Evolutionary conservation across 495 filamentous ascomycete species (phyloP), one percentile per base, ranked within the genome.

Genomic region (Tuber magnatum): DNA sequence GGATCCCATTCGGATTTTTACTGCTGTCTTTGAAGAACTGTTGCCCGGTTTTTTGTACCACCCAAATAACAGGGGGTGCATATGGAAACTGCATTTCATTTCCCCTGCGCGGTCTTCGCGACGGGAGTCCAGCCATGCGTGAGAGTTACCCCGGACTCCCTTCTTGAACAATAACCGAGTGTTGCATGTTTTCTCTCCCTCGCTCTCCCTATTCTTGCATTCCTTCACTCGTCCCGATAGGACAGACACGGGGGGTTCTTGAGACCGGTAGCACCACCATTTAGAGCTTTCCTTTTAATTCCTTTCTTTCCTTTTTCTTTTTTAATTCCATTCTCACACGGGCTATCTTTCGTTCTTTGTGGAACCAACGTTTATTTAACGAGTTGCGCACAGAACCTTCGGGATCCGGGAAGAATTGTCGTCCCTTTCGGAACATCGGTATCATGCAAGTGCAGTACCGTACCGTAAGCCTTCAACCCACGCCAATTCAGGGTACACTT

Each of bases 81-180:
- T 77, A 77, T 75, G 73, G 70, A 69, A 65, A 72, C 73, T 70
- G 76, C 76, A 73, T 73, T 76, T 76, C 74, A 79, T 78, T 78
- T 78, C 77, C 74, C 77, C 74, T 20, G 74, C 71, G 70, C 69
- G 70, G 73, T 44, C 75, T 65, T 77, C 75, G 69, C 43, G 76
- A 77, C 73, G 73, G 69, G 76, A 24, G 75, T 61, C 68, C 18
- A 76, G 71, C 56, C 71, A 76, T 73, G 75, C 75, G 48, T 42
- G 73, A 69, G 42, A 75, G 74, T 78, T 77, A 78, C 74, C 77
- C 74, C 71, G 74, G 77, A 76, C 77, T 77, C 70, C 46, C 68
- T 68, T 65, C 28, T 32, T 65, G 32, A 18, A 20, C 28, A 65
- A 18, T 35, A 65, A 65, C 56, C 56, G 56, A 65, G 28, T 65